Base-by-base conservation (phyloP, 305 asterid genomes). In the Rubia balearica region DNA sequence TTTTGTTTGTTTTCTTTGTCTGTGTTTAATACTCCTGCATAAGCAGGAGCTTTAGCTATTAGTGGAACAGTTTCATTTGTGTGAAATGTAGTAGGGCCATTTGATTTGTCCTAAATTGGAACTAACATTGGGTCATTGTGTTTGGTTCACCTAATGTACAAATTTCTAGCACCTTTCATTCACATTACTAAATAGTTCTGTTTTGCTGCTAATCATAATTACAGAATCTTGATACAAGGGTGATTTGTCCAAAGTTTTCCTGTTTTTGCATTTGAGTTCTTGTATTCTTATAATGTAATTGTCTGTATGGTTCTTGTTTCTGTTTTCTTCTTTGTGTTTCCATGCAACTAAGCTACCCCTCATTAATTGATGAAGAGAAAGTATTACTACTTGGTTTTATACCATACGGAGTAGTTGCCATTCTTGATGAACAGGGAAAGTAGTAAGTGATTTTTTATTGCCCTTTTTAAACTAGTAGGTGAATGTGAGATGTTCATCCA, bases 71-170 rank as follows among this genome's bases (percentile, higher is more conserved):
- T 59, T 74, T 60, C 73, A 56, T 69, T 56, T 69, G 43, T 69
- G 42, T 69, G n/a, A 62, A 42, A 60, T 68, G 61, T 60, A 59
- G 73, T 48, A 60, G 77, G 59, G 42, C 69, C 77, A 21, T 68
- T 53, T 74, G 70, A 21, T 67, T 53, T 68, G 64, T 27, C 46
- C 60, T 69, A 30, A 21, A 45, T 60, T 60, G 64, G 73, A 38
- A 53, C 59, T 53, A 33, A 61, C 8, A 11, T 60, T 36, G 30
- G 57, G 30, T 8, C 43, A 16, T 53, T 14, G 40, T 41, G 53
- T 59, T 60, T 68, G 64, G 61, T 10, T 60, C 40, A 68, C 51
- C 57, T 68, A 68, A 68, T 59, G 48, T 4, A 33, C 22, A 40
- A 4, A 13, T 13, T 36, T 6, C 43, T 19, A 5, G 73, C 69